These are phyloP conservation scores for Hymenoscyphus linearis DNA, from an alignment of 2,329 filamentous ascomycete genomes.

Conservation along the genomic window DNA sequence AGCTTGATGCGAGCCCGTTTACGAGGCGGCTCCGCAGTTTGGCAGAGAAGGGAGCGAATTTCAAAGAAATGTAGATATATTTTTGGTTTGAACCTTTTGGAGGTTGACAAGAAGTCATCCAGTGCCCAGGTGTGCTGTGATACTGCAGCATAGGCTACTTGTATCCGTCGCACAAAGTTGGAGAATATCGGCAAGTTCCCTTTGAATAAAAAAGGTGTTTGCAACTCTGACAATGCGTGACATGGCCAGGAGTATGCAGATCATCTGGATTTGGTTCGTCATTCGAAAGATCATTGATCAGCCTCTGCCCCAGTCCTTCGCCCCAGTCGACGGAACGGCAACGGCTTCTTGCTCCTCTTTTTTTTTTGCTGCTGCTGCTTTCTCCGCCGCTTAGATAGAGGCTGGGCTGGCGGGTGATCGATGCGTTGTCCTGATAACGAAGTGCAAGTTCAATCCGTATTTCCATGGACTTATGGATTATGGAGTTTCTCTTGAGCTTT, in stretches of 20 bases:
- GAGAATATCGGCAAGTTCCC: background rate
- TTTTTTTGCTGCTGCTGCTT: no score
- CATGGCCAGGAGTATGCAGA: background rate
- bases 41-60: no score
- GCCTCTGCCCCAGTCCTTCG: background rate
- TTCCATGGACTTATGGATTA: background rate
- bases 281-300: background rate
- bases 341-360: background rate
- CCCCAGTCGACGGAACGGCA: background rate
- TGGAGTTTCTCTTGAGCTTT: background rate
- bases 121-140: no score
- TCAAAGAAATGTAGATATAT: no score
- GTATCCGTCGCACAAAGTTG: no score
- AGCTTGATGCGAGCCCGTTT: no score
- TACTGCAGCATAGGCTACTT: no score
- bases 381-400: background rate
- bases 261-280: background rate
- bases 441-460: background rate
- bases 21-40: no score
- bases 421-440: background rate
- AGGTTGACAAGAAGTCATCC: no score
- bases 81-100: no score
- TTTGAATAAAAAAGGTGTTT: background rate
- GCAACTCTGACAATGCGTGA: background rate
- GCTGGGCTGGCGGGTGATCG: background rate